These are phyloP conservation scores for Tylopilus subfusipes DNA, from an alignment of 768 basidiomycete genomes.

Conservation along the genomic window DNA sequence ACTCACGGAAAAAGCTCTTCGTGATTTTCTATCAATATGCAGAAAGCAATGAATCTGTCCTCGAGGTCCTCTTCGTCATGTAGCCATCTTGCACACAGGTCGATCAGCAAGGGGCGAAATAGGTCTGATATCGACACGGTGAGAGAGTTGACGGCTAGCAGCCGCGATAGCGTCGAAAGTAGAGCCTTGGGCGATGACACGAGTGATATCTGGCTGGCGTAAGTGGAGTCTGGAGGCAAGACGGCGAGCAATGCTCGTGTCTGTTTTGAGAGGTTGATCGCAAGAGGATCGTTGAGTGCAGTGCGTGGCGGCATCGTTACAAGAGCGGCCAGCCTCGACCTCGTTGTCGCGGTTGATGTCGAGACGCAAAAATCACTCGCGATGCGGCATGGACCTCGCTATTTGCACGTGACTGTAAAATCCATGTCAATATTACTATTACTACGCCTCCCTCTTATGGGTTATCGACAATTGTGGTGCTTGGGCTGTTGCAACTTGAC, in stretches of 20 bases:
- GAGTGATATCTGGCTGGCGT: slow-evolving; percentile 37
- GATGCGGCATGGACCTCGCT: background rate
- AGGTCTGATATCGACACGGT: slow-evolving; percentile 58
- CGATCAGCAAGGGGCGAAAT: slow-evolving; percentile 75
- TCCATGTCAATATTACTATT: background rate
- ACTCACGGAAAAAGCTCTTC: slow-evolving; percentile 72
- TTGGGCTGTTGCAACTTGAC: background rate
- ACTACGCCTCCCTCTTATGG: slow-evolving; percentile 12
- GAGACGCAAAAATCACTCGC: slow-evolving; percentile 5
- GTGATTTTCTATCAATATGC: slow-evolving; percentile 61
- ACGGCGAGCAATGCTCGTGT: slow-evolving; percentile 43
- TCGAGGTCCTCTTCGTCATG: slow-evolving; percentile 46
- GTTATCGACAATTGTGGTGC: slow-evolving; percentile 15
- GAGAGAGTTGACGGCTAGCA: slow-evolving; percentile 59
- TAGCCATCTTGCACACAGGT: slow-evolving; percentile 82
- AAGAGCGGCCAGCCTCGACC: background rate
- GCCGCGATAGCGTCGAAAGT: slow-evolving; percentile 52
- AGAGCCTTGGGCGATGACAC: slow-evolving; percentile 41
- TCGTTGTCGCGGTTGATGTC: slow-evolving; percentile 1
- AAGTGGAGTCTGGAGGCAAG: slow-evolving; percentile 41
- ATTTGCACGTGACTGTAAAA: slow-evolving; percentile 22
- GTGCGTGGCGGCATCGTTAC: slow-evolving; percentile 9
- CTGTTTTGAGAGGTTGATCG: slow-evolving; percentile 56
- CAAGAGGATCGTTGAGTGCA: slow-evolving; percentile 50
- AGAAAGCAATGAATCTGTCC: slow-evolving; percentile 57